Percentiles rank a stretch among this genome's conserved stretches.
These are phyloP conservation scores for Pulveroboletus sp. DNA, from an alignment of 1,284 basidiomycete genomes.

Conservation along the genomic window DNA sequence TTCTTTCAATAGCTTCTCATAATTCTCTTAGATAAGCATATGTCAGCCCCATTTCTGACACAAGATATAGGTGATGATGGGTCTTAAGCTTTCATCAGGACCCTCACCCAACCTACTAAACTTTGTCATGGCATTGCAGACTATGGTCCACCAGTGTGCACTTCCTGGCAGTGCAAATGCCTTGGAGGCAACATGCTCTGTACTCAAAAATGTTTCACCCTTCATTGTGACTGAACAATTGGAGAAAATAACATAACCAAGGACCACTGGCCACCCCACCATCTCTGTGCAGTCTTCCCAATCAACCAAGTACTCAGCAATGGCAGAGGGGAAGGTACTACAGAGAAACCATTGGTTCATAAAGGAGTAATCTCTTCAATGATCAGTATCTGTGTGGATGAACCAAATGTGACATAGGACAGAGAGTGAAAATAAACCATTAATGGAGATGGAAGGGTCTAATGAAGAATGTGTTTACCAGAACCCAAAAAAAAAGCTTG, in stretches of 20 bases:
- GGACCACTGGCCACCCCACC: constrained; percentile 66
- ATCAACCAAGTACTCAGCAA: constrained; percentile 74
- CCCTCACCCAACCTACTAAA: constrained; percentile 56
- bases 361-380: constrained; percentile 84
- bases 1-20: constrained; percentile 61
- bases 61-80: constrained; percentile 85
- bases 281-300: constrained; percentile 75
- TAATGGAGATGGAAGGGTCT: constrained; percentile 58
- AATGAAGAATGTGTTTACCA: constrained; percentile 85
- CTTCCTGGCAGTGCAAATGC: constrained; percentile 72
- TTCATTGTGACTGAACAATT: constrained; percentile 82
- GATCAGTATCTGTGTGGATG: constrained; percentile 62
- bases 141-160: constrained; percentile 76
- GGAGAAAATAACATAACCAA: constrained; percentile 78
- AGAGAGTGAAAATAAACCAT: constrained; percentile 67
- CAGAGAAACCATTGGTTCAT: constrained; percentile 81
- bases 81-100: constrained; percentile 37
- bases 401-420: constrained; percentile 73
- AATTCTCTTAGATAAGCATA: constrained; percentile 60
- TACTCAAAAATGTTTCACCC: constrained; percentile 61
- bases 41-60: constrained; percentile 84
- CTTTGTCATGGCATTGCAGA: constrained; percentile 68
- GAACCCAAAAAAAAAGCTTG: constrained; percentile 83
- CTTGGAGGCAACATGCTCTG: constrained; percentile 70
- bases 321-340: constrained; percentile 71